phyloP scores from a whole-genome alignment of 1,284 basidiomycete species.

The Papiliotrema fonsecae region DNA sequence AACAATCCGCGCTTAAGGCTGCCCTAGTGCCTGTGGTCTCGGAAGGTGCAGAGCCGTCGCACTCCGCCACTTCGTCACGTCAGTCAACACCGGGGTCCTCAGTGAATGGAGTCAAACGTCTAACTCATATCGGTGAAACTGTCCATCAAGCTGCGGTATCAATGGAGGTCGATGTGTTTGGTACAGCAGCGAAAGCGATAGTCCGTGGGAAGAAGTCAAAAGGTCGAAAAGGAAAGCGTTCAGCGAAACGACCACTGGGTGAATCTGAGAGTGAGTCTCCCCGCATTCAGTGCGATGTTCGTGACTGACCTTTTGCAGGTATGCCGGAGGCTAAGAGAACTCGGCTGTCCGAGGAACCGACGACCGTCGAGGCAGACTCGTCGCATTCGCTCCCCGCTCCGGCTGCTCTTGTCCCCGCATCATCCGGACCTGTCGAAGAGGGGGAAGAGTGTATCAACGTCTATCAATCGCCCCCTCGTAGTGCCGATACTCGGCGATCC shows the following conservation, averaged over 20 bases:
- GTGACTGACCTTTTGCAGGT: conserved; percentile 6
- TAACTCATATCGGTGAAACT: too few relatives aligned
- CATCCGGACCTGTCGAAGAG: background rate
- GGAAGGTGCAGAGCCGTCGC: too few relatives aligned
- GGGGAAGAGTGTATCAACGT: conserved; percentile 1
- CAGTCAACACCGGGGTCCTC: too few relatives aligned
- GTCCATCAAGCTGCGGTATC: background rate
- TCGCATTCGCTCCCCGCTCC: conserved; percentile 4
- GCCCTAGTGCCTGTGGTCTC: background rate
- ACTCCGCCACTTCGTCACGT: too few relatives aligned
- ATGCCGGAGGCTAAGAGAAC: conserved; percentile 7
- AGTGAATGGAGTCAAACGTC: too few relatives aligned
- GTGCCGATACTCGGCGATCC: background rate
- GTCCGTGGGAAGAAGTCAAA: conserved; percentile 6
- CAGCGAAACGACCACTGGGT: background rate
- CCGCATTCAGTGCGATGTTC: too few relatives aligned
- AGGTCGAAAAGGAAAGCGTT: conserved; percentile 1
- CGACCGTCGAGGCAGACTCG: conserved; percentile 6
- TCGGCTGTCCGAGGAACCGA: conserved; percentile 1
- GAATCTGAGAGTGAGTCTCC: conserved; percentile 4
- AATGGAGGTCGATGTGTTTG: conserved; percentile 29
- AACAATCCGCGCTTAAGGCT: too few relatives aligned
- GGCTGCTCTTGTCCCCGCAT: background rate
- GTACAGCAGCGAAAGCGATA: conserved; percentile 13
- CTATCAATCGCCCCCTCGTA: background rate